Percentiles rank a stretch among this genome's conserved stretches.
Evolutionary conservation across 1,284 basidiomycete species (phyloP).

Genomic region (Austropuccinia psidii): DNA sequence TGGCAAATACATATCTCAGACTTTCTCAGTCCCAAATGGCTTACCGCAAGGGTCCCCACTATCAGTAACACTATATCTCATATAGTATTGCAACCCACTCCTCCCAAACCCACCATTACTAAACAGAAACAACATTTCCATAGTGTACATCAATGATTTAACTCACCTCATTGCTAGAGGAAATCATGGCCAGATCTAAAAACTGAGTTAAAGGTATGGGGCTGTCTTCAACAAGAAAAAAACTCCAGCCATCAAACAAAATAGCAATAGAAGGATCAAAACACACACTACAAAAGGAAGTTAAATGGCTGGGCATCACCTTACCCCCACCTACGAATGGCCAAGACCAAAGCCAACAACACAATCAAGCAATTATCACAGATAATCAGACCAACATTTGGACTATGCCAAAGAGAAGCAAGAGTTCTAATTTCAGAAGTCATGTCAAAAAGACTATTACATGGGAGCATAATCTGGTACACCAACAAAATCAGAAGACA

Average conservation of each 20-base stretch:
- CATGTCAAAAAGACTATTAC: neutral
- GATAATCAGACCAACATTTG: neutral
- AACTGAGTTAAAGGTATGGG: neutral
- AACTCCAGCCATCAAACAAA: neutral
- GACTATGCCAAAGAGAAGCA: neutral
- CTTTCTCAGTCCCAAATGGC: neutral
- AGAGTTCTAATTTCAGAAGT: neutral
- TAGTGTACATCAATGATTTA: conserved; percentile 20
- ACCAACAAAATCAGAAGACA: neutral
- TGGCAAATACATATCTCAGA: neutral
- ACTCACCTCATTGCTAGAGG: neutral
- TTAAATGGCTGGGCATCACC: neutral
- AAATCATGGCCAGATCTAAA: neutral
- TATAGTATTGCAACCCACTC: conserved; percentile 3
- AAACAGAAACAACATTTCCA: neutral
- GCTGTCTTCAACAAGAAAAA: conserved; percentile 19
- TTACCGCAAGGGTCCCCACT: conserved; percentile 15
- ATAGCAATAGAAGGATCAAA: neutral
- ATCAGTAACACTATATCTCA: neutral
- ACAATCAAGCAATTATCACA: neutral
- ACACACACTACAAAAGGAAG: neutral
- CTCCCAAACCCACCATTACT: neutral
- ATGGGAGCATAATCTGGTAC: conserved; percentile 17
- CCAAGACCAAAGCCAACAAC: neutral
- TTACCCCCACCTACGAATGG: neutral